These are phyloP conservation scores for Fusarium torreyae DNA, from an alignment of 2,329 filamentous ascomycete species.

Conservation along the genomic window DNA sequence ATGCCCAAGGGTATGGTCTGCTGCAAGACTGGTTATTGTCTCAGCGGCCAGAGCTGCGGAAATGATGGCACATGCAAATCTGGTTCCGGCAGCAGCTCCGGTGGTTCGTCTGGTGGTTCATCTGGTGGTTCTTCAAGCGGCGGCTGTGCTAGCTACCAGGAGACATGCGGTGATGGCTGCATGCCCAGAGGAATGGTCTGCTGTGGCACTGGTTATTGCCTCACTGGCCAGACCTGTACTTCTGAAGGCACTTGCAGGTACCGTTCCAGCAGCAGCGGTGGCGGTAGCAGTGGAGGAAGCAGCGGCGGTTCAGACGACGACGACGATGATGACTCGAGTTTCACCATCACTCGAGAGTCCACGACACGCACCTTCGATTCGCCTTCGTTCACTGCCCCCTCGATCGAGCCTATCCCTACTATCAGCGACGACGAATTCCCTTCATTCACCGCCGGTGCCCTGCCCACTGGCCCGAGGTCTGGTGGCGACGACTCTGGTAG, in stretches of 20 bases:
- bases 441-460: slow-evolving; percentile 15
- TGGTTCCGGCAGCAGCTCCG: slow-evolving; percentile 29
- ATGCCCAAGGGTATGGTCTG: slow-evolving; percentile 52
- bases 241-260: slow-evolving; percentile 37
- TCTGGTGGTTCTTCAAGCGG: slow-evolving; percentile 31
- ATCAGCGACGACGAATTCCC: slow-evolving; percentile 10
- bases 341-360: slow-evolving; percentile 22
- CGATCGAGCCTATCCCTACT: slow-evolving; percentile 36
- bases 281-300: slow-evolving; percentile 26
- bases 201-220: slow-evolving; percentile 52
- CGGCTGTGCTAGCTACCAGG: slow-evolving; percentile 40
- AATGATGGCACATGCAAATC: slow-evolving; percentile 33
- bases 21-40: slow-evolving; percentile 53
- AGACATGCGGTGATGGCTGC: slow-evolving; percentile 45
- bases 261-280: slow-evolving; percentile 27
- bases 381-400: slow-evolving; percentile 37
- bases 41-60: slow-evolving; percentile 47
- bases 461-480: slow-evolving; percentile 33
- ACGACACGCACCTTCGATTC: slow-evolving; percentile 21
- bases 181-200: slow-evolving; percentile 51
- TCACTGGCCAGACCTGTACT: slow-evolving; percentile 46
- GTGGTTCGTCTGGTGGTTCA: not conserved
- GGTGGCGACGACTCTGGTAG: slow-evolving; percentile 31
- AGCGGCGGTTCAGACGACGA: slow-evolving; percentile 35
- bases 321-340: slow-evolving; percentile 7